Base-by-base conservation (phyloP, 768 basidiomycete species). In the Panellus pusillus region DNA sequence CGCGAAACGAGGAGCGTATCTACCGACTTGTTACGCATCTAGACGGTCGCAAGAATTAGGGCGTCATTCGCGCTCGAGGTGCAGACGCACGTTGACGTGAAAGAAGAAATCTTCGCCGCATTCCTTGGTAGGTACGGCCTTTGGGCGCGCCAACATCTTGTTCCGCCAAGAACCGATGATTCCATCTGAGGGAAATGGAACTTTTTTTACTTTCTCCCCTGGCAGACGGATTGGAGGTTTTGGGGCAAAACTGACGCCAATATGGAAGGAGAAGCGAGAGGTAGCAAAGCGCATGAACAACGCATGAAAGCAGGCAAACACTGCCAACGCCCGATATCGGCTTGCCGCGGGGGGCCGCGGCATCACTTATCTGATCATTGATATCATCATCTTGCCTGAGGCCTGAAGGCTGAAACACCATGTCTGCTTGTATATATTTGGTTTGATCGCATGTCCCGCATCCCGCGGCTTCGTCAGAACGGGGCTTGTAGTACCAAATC, bases 11-110 rank as follows among this genome's bases (percentile, higher is more conserved):
- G 6, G 15, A 20, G 6, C 6, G n/a, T 42, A 53, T 36, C 40
- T 47, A 60, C 58, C 54, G 58, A 60, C 53, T 50, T 47, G 29
- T 56, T 53, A 31, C 52, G 51, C 58, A 60, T 60, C 58, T 60
- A 29, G 27, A 24, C 24, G 24, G 6, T 24, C 24, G 2, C 24
- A 24, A 24, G 24, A 24, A 24, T 24, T 24, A 24, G 24, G 6
- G 24, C 24, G 24, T 24, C 6, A 24, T 24, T 24, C 24, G 24
- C 24, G 24, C 24, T 24, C 24, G 24, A 24, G 6, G 24, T 24
- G 24, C 41, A 29, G 39, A 58, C 47, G 28, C 49, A 61, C 56
- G 14, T 54, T 29, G 39, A 52, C 53, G 32, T 57, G 39, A 44
- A 57, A 57, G 42, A 45, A 54, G 36, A 61, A 58, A 27, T 61